A percentile compares a stretch with the other conserved stretches of the same genome.
These are phyloP conservation scores for Reticulascus tulasneorum DNA, from an alignment of 2,329 filamentous ascomycete species.

Conservation along the genomic window DNA sequence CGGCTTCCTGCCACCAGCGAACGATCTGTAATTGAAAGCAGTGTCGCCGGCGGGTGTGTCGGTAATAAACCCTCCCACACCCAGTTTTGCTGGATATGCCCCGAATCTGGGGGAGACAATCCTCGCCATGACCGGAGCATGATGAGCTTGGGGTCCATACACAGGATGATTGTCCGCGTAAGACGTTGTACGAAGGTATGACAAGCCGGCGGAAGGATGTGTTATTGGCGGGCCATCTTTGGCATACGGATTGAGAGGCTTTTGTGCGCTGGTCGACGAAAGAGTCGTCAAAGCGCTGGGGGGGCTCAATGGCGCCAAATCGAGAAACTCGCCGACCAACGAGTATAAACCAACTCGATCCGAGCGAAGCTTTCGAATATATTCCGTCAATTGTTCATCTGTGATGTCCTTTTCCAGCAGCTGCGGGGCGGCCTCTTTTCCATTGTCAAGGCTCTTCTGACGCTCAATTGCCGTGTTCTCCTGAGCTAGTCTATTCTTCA, in stretches of 20 bases:
- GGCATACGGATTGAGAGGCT: constrained; percentile 33
- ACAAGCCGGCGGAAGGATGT: constrained; percentile 60
- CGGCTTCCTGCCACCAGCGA: constrained; percentile 6
- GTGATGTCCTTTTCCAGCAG: constrained; percentile 38
- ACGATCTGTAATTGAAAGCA: constrained; percentile 31
- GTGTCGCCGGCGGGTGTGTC: constrained; percentile 37
- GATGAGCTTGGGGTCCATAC: constrained; percentile 53
- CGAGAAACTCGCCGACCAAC: constrained; percentile 57
- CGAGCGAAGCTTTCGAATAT: constrained; percentile 48
- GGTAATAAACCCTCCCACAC: constrained; percentile 52
- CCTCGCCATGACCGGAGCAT: constrained; percentile 46
- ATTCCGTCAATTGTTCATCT: constrained; percentile 47
- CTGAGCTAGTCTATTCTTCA: constrained; percentile 45
- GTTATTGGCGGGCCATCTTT: constrained; percentile 53
- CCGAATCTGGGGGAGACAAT: constrained; percentile 42
- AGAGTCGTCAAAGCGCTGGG: constrained; percentile 23
- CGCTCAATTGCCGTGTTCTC: constrained; percentile 37
- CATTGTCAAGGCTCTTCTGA: constrained; percentile 34
- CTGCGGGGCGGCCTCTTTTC: constrained; percentile 22
- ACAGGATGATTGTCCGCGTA: constrained; percentile 57
- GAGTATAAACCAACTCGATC: constrained; percentile 48
- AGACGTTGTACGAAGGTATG: constrained; percentile 53
- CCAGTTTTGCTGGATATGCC: constrained; percentile 37
- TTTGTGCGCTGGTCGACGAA: constrained; percentile 17
- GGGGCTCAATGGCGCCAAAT: constrained; percentile 51